phyloP scores from a whole-genome alignment of 1,284 basidiomycete species.

The Ceratobasidium sp. region DNA sequence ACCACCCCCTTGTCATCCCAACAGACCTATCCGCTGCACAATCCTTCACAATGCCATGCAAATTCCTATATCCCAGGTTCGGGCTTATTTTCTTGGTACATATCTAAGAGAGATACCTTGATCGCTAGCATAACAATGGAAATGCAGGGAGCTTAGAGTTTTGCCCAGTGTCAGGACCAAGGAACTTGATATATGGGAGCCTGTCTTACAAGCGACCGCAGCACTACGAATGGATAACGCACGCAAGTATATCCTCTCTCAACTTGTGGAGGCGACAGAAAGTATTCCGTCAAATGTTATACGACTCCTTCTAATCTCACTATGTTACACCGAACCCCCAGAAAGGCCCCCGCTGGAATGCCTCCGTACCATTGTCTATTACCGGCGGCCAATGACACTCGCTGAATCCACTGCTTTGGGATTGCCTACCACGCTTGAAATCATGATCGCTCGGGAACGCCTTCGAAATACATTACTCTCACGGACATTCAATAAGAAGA shows the following conservation, averaged over 20 bases:
- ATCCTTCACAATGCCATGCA: neutral
- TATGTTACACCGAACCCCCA: neutral
- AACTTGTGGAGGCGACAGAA: neutral
- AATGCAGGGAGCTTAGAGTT: neutral
- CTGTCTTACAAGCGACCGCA: neutral
- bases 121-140: neutral
- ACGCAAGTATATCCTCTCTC: neutral
- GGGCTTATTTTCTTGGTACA: neutral
- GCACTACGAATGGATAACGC: neutral
- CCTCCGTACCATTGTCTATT: neutral
- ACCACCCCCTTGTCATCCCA: neutral
- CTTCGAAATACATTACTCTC: no score
- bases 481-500: neutral
- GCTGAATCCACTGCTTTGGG: neutral
- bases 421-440: neutral
- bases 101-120: no score
- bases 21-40: neutral
- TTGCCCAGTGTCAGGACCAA: neutral
- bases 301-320: neutral
- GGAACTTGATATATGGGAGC: conserved; percentile 9
- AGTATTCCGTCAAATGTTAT: neutral
- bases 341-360: neutral
- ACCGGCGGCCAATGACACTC: neutral
- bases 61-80: conserved; percentile 5
- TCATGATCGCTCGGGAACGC: neutral